A percentile compares a stretch with the other conserved stretches of the same genome.
These are phyloP conservation scores for Citeromyces matritensis DNA, from an alignment of 805 yeast genomes.

Conservation along the genomic window DNA sequence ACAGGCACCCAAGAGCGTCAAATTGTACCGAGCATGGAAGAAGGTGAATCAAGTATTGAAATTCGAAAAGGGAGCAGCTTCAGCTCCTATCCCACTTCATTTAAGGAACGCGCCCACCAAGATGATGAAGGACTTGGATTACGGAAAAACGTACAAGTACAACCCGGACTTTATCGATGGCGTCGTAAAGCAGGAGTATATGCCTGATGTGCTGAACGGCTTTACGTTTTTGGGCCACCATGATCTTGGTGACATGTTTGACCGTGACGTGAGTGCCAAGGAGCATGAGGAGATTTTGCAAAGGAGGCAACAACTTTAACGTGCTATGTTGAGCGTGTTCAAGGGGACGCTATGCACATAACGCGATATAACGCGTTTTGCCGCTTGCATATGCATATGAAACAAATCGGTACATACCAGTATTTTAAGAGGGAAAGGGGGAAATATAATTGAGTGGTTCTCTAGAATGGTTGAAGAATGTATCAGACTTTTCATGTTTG, in stretches of 20 bases:
- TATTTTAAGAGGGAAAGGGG: too few relatives aligned
- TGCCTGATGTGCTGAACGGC: conserved; percentile 47
- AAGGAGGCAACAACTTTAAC: too few relatives aligned
- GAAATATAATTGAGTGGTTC: too few relatives aligned
- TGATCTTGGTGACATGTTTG: conserved; percentile 36
- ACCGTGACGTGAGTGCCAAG: conserved; percentile 19
- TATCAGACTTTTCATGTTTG: conserved; percentile 54
- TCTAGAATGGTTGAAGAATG: conserved; percentile 82
- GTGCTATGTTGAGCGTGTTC: too few relatives aligned
- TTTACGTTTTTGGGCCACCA: conserved; percentile 34
- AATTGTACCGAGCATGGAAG: conserved; percentile 70
- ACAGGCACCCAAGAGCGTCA: conserved; percentile 72
- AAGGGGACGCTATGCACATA: too few relatives aligned
- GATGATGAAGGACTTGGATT: conserved; percentile 81
- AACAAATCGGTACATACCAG: too few relatives aligned
- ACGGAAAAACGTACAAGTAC: conserved; percentile 74
- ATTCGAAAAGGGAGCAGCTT: conserved; percentile 40
- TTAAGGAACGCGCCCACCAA: conserved; percentile 89
- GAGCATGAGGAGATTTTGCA: too few relatives aligned
- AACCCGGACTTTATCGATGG: conserved; percentile 75
- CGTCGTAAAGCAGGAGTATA: conserved; percentile 52
- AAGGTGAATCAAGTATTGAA: conserved; percentile 43
- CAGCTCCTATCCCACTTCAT: conserved; percentile 64
- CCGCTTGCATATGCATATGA: too few relatives aligned
- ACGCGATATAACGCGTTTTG: too few relatives aligned